These are phyloP conservation scores for Coffea canephora DNA, from an alignment of 257 asterid genomes.

Conservation along the genomic window DNA sequence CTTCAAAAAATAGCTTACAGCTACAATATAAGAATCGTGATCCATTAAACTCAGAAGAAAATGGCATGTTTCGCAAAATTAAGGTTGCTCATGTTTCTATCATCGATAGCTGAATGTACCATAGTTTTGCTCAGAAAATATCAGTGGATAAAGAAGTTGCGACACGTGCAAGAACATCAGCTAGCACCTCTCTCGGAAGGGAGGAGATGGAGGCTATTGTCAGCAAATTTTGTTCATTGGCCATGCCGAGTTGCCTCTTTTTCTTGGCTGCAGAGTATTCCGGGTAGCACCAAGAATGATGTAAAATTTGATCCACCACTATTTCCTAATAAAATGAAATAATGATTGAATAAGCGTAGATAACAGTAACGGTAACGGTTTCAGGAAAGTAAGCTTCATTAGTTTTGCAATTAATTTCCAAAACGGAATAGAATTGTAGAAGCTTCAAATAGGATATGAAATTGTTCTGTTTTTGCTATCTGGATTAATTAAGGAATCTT, in stretches of 20 bases:
- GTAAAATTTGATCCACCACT: too few relatives aligned
- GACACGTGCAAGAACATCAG: constrained; percentile 21
- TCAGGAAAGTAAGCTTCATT: too few relatives aligned
- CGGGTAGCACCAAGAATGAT: too few relatives aligned
- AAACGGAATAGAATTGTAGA: background rate
- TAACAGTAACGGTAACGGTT: too few relatives aligned
- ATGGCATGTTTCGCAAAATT: background rate
- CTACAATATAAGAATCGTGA: constrained; percentile 1
- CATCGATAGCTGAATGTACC: constrained; percentile 1
- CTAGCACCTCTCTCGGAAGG: constrained; percentile 15
- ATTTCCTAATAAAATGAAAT: too few relatives aligned
- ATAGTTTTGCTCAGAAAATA: constrained; percentile 12
- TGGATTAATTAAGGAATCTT: background rate
- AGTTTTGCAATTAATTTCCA: too few relatives aligned
- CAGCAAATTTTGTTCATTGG: background rate
- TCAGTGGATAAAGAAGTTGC: constrained; percentile 18
- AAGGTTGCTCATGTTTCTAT: background rate
- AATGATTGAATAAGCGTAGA: too few relatives aligned
- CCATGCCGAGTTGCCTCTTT: background rate
- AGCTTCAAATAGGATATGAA: background rate
- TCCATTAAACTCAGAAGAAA: too few relatives aligned
- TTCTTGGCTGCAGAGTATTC: background rate
- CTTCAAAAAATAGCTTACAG: constrained; percentile 20
- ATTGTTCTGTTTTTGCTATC: too few relatives aligned
- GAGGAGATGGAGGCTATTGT: background rate